Base-by-base conservation (phyloP, 345 rosid species). In the Salix viminalis region DNA sequence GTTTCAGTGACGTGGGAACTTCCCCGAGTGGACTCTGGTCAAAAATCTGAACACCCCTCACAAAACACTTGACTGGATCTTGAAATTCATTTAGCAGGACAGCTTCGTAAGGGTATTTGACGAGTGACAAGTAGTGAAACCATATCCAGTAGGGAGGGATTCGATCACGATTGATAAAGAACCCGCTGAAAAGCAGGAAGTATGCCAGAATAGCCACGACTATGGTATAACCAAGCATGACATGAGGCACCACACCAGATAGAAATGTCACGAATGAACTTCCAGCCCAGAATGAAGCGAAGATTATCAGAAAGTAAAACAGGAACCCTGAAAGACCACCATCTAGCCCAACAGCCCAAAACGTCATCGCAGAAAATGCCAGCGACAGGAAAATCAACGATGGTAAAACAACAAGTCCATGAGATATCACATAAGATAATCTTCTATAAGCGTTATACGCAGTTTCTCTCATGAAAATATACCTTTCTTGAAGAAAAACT, bases 381-480 rank as follows among this genome's bases (percentile, higher is more conserved):
- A 91, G 8, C 0, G 99, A 88, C 78, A 96, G 91, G 86, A 92
- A 81, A 6, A 92, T 62, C 62, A 96, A 81, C 0, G 93, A 67
- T 0, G 97, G 99, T 21, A 96, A 65, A 0, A 86, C 83, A 4
- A 81, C 86, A 10, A 96, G 74, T 1, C 97, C 84, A 75, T 90
- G 97, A 7, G 98, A 90, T 41, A 96, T 76, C 13, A 92, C 97
- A 79, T 96, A 96, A n/a, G 98, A 96, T 10, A 89, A 89, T 79
- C 99, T 84, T 61, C 99, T 76, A 76, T 96, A 96, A 0, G 98
- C 95, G 48, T 93, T 96, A 81, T 96, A 74, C 39, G 99, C 97
- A 0, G 99, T 96, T 76, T 96, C 99, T 62, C 99, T 85, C 97
- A 96, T 89, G 97, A 93, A 96, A 75, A 96, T 96, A 85, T 96